A percentile compares a stretch with the other conserved stretches of the same genome.
Evolutionary conservation across 2,329 filamentous ascomycete genomes (phyloP).

Genomic region (Clonostachys sp.): DNA sequence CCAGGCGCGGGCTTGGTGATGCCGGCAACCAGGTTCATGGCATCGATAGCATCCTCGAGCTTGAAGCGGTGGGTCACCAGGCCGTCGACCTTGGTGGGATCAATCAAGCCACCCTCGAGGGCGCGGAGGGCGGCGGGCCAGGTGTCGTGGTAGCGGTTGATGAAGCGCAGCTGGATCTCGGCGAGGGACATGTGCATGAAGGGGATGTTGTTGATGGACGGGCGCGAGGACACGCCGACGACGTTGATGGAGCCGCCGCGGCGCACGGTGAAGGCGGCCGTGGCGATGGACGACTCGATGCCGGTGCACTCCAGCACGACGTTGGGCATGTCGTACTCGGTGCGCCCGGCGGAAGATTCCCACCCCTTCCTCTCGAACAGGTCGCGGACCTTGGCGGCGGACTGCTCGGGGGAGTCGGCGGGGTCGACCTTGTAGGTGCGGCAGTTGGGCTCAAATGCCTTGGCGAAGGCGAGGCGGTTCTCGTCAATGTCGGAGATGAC

Average conservation of each 20-base stretch:
- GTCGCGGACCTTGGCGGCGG: slow-evolving; percentile 1
- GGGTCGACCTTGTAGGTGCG: slow-evolving; percentile 3
- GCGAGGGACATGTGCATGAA: slow-evolving; percentile 63
- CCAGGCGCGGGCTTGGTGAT: background rate
- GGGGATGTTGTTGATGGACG: slow-evolving; percentile 20
- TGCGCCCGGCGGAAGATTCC: background rate
- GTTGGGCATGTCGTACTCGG: slow-evolving; percentile 51
- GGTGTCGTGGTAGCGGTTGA: slow-evolving; percentile 54
- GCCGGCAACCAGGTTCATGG: background rate
- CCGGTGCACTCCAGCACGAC: slow-evolving; percentile 63
- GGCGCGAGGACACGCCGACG: slow-evolving; percentile 53
- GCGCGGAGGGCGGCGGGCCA: slow-evolving; percentile 64
- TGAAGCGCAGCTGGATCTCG: slow-evolving; percentile 63
- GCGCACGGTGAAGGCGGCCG: slow-evolving; percentile 50
- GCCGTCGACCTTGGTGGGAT: slow-evolving; percentile 16
- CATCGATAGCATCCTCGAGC: background rate
- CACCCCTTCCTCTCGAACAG: slow-evolving; percentile 39
- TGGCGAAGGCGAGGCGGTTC: slow-evolving; percentile 2
- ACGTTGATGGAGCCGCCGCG: slow-evolving; percentile 58
- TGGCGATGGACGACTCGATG: slow-evolving; percentile 57
- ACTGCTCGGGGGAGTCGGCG: background rate
- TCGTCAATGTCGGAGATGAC: slow-evolving; percentile 59
- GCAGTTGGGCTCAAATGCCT: slow-evolving; percentile 1
- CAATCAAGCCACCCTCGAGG: slow-evolving; percentile 52
- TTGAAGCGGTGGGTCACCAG: background rate